Conservation (phyloP, 192 early-diverging fungal genomes). For the Neocallimastix lanati region DNA sequence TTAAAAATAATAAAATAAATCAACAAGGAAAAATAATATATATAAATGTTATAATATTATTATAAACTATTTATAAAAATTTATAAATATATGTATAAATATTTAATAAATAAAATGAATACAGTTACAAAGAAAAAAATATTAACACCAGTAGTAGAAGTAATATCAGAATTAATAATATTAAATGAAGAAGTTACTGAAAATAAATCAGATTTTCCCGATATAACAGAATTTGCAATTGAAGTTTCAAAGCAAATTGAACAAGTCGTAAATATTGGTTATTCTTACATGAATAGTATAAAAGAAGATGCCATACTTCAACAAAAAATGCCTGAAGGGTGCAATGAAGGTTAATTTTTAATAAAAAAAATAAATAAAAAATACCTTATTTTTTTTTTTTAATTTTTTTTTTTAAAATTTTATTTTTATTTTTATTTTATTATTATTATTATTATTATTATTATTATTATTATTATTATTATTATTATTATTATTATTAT, state of each 20-base stretch:
- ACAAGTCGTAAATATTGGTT: background rate
- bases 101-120: background rate
- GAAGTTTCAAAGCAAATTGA: background rate
- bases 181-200: background rate
- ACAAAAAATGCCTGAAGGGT: background rate
- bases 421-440: too few species aligned
- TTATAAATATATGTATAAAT: too few species aligned
- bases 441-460: too few species aligned
- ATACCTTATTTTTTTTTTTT: too few species aligned
- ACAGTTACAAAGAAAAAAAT: background rate
- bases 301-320: background rate
- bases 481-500: too few species aligned
- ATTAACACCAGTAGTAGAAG: background rate
- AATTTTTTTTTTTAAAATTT: too few species aligned
- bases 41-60: too few species aligned
- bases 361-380: too few species aligned
- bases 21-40: too few species aligned
- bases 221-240: background rate
- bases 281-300: background rate
- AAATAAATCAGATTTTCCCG: background rate
- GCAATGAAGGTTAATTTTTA: background rate
- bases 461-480: too few species aligned
- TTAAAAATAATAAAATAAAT: too few species aligned
- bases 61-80: too few species aligned
- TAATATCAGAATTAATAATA: background rate